These are phyloP conservation scores for Juncus inflexus DNA, from an alignment of 176 grass and related monocot species.

Conservation along the genomic window DNA sequence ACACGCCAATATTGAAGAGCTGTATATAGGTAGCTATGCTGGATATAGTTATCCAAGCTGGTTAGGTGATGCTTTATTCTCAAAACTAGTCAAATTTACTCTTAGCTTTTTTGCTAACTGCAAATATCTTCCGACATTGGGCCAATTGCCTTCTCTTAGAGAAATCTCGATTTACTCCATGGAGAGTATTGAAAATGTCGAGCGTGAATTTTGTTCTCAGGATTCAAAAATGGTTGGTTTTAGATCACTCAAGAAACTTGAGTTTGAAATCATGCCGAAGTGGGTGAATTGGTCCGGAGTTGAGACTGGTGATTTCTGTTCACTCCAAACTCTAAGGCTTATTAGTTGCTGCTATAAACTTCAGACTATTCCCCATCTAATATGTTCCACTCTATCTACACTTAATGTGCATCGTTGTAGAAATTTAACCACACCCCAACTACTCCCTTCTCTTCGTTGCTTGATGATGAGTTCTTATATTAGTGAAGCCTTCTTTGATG, in stretches of 20 bases:
- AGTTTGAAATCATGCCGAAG: neutral
- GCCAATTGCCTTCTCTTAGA: conserved; percentile 32
- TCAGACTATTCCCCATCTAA: neutral
- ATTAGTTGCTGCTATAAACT: conserved; percentile 2
- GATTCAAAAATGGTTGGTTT: neutral
- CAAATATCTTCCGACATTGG: conserved; percentile 33
- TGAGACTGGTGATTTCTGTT: neutral
- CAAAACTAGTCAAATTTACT: conserved; percentile 27
- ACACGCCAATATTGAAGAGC: conserved; percentile 23
- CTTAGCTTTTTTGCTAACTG: conserved; percentile 18
- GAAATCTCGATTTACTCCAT: conserved; percentile 21
- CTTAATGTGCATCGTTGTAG: neutral
- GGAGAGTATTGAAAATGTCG: conserved; percentile 16
- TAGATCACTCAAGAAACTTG: neutral
- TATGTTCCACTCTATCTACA: neutral
- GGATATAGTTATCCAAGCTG: conserved; percentile 37
- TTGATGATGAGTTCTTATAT: neutral
- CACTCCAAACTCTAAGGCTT: conserved; percentile 1
- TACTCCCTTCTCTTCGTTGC: neutral
- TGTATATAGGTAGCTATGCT: conserved; percentile 33
- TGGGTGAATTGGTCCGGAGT: conserved; percentile 9
- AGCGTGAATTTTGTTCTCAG: conserved; percentile 14
- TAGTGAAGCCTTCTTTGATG: neutral
- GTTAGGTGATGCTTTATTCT: conserved; percentile 37
- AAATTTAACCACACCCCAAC: neutral